Conservation (phyloP, 2,329 filamentous ascomycete genomes). For the Madurella fahalii region DNA sequence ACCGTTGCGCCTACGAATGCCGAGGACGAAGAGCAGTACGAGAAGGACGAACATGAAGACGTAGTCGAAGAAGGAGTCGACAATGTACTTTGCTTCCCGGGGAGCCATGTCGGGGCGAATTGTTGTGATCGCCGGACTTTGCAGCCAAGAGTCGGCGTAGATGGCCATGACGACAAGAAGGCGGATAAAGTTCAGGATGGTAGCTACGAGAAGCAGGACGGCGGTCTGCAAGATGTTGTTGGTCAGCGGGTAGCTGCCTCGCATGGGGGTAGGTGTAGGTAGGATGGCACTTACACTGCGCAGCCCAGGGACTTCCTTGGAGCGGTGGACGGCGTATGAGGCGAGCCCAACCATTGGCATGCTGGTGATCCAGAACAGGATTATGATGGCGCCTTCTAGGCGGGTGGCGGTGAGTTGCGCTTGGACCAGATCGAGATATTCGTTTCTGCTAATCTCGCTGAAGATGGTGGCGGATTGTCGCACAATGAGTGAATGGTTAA, state of each 20-base stretch:
- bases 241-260: not conserved
- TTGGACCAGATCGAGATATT: not conserved
- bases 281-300: conserved; percentile 8
- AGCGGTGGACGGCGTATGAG: conserved; percentile 14
- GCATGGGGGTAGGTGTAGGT: not conserved
- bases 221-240: conserved; percentile 23
- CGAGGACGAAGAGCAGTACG: conserved; percentile 25
- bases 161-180: conserved; percentile 18
- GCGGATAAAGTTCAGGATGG: conserved; percentile 31
- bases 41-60: conserved; percentile 22
- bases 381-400: conserved; percentile 6
- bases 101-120: too few relatives aligned
- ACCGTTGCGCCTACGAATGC: conserved; percentile 22
- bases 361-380: conserved; percentile 19
- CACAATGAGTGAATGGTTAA: not conserved
- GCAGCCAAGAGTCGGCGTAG: conserved; percentile 11
- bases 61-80: conserved; percentile 20
- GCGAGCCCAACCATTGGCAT: conserved; percentile 13
- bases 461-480: not conserved
- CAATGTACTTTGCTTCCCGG: not conserved
- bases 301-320: conserved; percentile 4
- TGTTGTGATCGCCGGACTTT: not conserved
- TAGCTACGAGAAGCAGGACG: conserved; percentile 33
- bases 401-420: not conserved
- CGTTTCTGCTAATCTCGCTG: not conserved